Base-by-base conservation (phyloP, 345 rosid genomes). In the Rubroshorea leprosula region DNA sequence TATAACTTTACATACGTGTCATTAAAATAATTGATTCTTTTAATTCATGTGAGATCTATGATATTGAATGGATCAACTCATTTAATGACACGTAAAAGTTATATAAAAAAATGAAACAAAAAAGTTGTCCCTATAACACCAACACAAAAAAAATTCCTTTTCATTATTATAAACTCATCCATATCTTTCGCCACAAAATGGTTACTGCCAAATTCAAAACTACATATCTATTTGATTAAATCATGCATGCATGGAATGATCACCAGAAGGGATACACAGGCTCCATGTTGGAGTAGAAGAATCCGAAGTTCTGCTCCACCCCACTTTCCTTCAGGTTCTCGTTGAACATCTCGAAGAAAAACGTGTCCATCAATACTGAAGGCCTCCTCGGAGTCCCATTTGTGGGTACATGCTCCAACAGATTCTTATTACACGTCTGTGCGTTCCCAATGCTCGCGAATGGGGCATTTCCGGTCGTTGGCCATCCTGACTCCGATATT, bases 371-470 rank as follows among this genome's bases (percentile, higher is more conserved):
- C 10, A 13, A 0, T 12, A 17, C 11, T 0, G 23, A 17, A 0
- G 76, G 76, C 21, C 70, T 29, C 26, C 61, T 74, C 14, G 80
- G 82, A 0, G 68, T 81, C 59, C 84, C 78, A 0, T 2, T 55
- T 57, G 5, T 25, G 29, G 3, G 5, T 48, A 21, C 54, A 58
- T 55, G 68, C 20, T n/a, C 51, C 2, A 20, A 14, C 5, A 59
- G 6, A 4, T 49, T 49, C 19, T 20, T 48, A 44, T 59, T 47
- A 13, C 19, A 59, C 7, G 44, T 59, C 27, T 20, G 25, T 4
- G 54, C 54, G 26, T 29, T 59, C 4, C 13, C 6, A 11, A 14
- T 6, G 20, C 27, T 48, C 2, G 54, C 1, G 54, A 18, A 29
- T 18, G 63, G 62, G 0, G 23, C 63, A 31, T 49, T 46, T 0